A percentile compares a stretch with the other conserved stretches of the same genome.
These are phyloP conservation scores for Kregervanrija delftensis DNA, from an alignment of 805 yeast species.

Conservation along the genomic window DNA sequence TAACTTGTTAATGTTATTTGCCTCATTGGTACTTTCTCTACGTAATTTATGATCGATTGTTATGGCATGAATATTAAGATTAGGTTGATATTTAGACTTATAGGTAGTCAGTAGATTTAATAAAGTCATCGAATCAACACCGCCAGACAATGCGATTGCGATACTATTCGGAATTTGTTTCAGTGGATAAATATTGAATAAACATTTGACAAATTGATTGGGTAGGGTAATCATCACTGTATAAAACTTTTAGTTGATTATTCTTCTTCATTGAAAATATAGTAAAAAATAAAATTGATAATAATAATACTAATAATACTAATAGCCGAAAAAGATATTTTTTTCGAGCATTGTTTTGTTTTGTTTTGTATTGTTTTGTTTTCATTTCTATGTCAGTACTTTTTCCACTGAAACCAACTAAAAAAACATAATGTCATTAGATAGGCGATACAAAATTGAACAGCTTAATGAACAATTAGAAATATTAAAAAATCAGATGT, in stretches of 20 bases:
- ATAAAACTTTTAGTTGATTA: too few relatives aligned
- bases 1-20: constrained; percentile 27
- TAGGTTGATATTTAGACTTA: constrained; percentile 12
- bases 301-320: too few relatives aligned
- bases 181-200: background rate
- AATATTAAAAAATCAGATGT: constrained; percentile 17
- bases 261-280: too few relatives aligned
- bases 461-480: constrained; percentile 13
- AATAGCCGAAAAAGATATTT: too few relatives aligned
- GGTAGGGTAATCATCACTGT: background rate
- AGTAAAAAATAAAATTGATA: too few relatives aligned
- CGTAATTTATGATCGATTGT: constrained; percentile 64
- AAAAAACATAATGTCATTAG: constrained; percentile 3
- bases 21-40: constrained; percentile 42
- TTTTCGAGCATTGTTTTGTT: too few relatives aligned
- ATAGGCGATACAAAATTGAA: constrained; percentile 2
- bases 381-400: background rate
- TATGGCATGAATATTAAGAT: constrained; percentile 39
- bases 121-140: constrained; percentile 74
- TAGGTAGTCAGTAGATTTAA: constrained; percentile 38
- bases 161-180: constrained; percentile 4
- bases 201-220: background rate
- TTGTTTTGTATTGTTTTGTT: background rate
- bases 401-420: background rate
- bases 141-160: constrained; percentile 65